Evolutionary conservation across 768 basidiomycete genomes (phyloP), one percentile per base, ranked within the genome.

Genomic region (Phaffia tasmanica): DNA sequence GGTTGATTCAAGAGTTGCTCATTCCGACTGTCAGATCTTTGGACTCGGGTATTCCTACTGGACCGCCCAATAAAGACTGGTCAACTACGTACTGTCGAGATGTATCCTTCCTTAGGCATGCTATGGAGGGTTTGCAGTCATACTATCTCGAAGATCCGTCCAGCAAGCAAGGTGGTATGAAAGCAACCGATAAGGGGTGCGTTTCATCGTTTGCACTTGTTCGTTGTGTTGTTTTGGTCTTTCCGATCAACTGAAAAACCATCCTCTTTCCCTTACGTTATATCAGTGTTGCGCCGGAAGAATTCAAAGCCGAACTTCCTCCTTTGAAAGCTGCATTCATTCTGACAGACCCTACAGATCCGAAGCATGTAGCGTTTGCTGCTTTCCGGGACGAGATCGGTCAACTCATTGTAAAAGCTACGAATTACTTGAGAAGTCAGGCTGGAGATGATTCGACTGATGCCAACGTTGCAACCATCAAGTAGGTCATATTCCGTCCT

Each of bases 51-150:
- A 74, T 8, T 80, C 82, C 9, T 76, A 77, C 18, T 50, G 55
- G 55, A 18, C 30, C 61, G 25, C 76, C 57, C 88, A 89, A 84
- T 83, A 87, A 88, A 72, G 88, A 88, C 74, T 88, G 89, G 72
- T 19, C 23, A 51, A 64, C 83, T 82, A 77, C 56, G 72, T 79
- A 53, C 55, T 69, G 67, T 48, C 54, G 61, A 48, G 48, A 69
- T 30, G 35, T 69, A 16, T 57, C 62, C 23, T 63, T 69, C 50
- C 57, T 69, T 14, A 32, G 63, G 29, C 56, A 64, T 51, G 63
- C 48, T 7, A 35, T 69, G 11, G 71, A 77, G 30, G 81, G 84
- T 30, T 63, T 35, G 19, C 54, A 49, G 11, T 35, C 35, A 9
- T 67, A 30, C 32, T 57, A 62, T 68, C 25, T 57, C 32, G 71